Percentiles rank a stretch among this genome's conserved stretches.
phyloP scores from a whole-genome alignment of 2,329 filamentous ascomycete genomes.

The Ciborinia camelliae region DNA sequence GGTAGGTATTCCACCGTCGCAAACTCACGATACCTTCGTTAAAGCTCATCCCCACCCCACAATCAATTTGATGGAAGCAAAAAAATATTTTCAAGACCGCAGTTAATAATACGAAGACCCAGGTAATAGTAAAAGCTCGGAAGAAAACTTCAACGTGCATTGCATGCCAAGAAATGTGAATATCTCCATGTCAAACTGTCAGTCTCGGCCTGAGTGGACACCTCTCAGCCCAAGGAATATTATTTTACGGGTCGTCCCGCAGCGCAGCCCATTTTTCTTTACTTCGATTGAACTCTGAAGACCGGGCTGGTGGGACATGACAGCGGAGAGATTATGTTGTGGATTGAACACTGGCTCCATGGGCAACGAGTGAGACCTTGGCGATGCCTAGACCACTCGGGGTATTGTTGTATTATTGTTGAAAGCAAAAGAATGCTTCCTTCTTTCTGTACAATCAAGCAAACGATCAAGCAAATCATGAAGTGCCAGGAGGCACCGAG shows the following conservation, averaged over 20 bases:
- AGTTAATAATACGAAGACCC: no score
- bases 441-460: background rate
- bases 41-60: background rate
- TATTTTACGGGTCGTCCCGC: background rate
- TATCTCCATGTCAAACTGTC: background rate
- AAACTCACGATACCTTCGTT: background rate
- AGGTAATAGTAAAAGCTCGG: no score
- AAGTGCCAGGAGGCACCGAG: slow-evolving; percentile 11
- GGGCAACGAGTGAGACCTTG: background rate
- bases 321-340: slow-evolving; percentile 1
- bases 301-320: slow-evolving; percentile 4
- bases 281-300: background rate
- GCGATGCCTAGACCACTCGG: background rate
- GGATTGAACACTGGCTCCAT: background rate
- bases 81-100: background rate
- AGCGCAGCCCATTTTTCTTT: background rate
- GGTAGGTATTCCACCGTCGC: no score
- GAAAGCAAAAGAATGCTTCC: background rate
- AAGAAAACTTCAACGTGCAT: slow-evolving; percentile 11
- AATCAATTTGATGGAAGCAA: background rate
- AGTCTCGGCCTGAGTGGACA: background rate
- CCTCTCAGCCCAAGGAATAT: background rate
- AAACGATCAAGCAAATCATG: background rate
- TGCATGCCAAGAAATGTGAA: slow-evolving; percentile 1
- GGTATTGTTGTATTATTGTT: background rate